phyloP scores from a whole-genome alignment of 257 asterid species.

The Ophiorrhiza pumila region DNA sequence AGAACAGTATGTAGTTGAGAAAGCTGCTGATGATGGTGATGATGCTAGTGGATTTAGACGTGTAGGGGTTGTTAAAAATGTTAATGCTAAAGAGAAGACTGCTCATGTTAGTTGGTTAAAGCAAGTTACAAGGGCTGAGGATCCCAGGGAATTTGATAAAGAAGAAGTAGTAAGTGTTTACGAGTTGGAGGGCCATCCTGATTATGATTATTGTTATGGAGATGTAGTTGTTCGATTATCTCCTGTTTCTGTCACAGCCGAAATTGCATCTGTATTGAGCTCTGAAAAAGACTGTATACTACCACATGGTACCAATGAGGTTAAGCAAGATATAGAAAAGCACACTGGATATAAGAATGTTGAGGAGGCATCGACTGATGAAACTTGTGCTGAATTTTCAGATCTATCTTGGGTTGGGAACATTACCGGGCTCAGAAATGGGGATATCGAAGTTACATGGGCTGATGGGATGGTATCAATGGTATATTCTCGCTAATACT shows the following conservation, averaged over 20 bases:
- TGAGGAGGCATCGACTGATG: conserved; percentile 38
- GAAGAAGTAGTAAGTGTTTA: conserved; percentile 96
- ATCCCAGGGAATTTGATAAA: conserved; percentile 78
- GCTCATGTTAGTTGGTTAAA: conserved; percentile 91
- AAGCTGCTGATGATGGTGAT: conserved; percentile 72
- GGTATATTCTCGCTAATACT: conserved; percentile 40
- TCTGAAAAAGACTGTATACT: conserved; percentile 31
- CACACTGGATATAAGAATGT: conserved; percentile 26
- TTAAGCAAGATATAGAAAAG: conserved; percentile 29
- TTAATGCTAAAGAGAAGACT: conserved; percentile 83
- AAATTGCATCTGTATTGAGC: conserved; percentile 28
- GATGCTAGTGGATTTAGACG: conserved; percentile 63
- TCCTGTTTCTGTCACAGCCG: conserved; percentile 55
- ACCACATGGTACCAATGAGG: conserved; percentile 34
- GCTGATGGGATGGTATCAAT: conserved; percentile 96
- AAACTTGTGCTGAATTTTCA: conserved; percentile 45
- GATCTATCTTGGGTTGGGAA: conserved; percentile 98
- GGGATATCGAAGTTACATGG: conserved; percentile 97
- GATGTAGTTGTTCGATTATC: conserved; percentile 93
- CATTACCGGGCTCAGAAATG: conserved; percentile 80
- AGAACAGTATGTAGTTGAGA: conserved; percentile 95
- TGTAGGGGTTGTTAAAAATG: conserved; percentile 85
- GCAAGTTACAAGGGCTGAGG: conserved; percentile 78
- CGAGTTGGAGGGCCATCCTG: conserved; percentile 99
- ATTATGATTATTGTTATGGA: conserved; percentile 95